Evolutionary conservation across 768 basidiomycete genomes (phyloP).

Genomic region (Dictyophora rubrovolvata): DNA sequence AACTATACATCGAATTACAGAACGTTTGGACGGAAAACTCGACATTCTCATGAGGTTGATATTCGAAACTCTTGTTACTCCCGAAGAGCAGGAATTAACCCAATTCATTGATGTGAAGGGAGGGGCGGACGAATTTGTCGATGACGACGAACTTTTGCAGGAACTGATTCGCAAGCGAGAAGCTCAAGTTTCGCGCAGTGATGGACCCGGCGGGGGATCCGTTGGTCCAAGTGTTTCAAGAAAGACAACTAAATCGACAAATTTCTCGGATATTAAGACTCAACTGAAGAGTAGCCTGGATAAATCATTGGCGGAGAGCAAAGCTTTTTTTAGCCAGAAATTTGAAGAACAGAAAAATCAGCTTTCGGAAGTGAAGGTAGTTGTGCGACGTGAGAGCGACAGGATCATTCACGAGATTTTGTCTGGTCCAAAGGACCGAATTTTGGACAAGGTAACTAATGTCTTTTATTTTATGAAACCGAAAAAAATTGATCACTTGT

Average conservation of each 20-base stretch:
- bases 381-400: constrained; percentile 25
- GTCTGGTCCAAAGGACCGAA: constrained; percentile 36
- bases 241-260: neutral
- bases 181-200: neutral
- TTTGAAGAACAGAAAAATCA: constrained; percentile 36
- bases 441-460: constrained; percentile 27
- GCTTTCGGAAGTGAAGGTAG: constrained; percentile 19
- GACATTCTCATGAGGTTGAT: neutral
- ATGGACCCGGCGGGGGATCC: neutral
- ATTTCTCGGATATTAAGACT: constrained; percentile 17
- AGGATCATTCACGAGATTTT: constrained; percentile 30
- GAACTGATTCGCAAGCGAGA: neutral
- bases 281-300: constrained; percentile 13
- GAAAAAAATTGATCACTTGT: neutral
- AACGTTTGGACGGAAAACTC: neutral
- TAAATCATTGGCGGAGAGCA: constrained; percentile 26
- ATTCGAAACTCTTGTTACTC: neutral
- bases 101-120: neutral
- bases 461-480: neutral
- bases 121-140: neutral
- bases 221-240: neutral
- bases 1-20: neutral
- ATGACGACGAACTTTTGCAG: neutral
- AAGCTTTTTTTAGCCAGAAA: constrained; percentile 35
- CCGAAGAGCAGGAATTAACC: neutral